A percentile compares a stretch with the other conserved stretches of the same genome.
Conservation (phyloP, 2,329 filamentous ascomycete genomes). For the Aureobasidium vineae region DNA sequence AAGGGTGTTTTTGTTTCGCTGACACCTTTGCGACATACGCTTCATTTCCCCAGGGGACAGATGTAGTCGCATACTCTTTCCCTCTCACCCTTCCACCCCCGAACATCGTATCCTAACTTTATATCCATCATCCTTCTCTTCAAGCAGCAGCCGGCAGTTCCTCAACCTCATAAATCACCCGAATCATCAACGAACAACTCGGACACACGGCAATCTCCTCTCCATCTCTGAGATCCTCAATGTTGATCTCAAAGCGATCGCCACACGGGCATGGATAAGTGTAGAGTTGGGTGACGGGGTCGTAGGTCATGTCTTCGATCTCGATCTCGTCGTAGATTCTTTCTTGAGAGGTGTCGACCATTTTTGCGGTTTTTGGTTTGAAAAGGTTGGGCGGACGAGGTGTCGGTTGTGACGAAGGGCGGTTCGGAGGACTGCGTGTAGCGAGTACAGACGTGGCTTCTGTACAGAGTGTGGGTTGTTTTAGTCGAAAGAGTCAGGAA, state of each 20-base stretch:
- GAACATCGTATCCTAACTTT: neutral
- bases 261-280: constrained; percentile 97
- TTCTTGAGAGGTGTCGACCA: neutral
- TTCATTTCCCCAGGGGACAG: too few relatives aligned
- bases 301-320: constrained; percentile 78
- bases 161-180: constrained; percentile 80
- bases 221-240: constrained; percentile 80
- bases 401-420: too few relatives aligned
- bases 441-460: neutral
- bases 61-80: neutral
- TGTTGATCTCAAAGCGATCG: constrained; percentile 88
- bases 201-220: constrained; percentile 96
- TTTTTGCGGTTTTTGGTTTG: neutral
- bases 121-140: constrained; percentile 33
- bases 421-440: neutral
- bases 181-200: constrained; percentile 94
- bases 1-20: too few relatives aligned
- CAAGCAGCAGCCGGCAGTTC: constrained; percentile 45
- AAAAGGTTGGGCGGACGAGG: neutral
- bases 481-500: neutral
- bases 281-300: constrained; percentile 78
- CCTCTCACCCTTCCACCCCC: neutral
- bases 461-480: neutral
- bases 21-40: too few relatives aligned
- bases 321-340: neutral